Conservation (phyloP, 164 flowering plant genomes). For the Macadamia tetraphylla region DNA sequence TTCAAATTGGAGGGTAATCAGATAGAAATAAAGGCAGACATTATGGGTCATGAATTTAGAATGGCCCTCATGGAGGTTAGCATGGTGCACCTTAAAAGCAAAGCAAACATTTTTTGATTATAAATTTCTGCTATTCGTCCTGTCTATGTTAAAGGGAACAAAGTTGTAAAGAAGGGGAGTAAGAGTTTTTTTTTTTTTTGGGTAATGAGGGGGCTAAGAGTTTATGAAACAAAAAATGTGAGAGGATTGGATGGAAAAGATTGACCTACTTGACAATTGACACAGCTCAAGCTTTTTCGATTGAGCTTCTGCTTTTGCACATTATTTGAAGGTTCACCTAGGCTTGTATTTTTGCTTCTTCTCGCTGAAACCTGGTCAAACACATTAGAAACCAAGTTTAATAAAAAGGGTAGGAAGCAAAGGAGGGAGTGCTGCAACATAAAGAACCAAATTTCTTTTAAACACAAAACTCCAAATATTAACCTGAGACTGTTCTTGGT, state of each 20-base stretch:
- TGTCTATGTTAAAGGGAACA: background rate
- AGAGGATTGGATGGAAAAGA: background rate
- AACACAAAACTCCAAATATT: slow-evolving; percentile 1
- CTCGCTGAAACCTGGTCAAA: slow-evolving; percentile 66
- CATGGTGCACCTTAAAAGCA: too few relatives aligned
- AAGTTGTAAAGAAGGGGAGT: background rate
- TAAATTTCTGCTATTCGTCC: background rate
- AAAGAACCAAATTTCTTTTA: background rate
- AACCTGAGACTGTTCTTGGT: slow-evolving; percentile 65
- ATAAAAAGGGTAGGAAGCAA: background rate
- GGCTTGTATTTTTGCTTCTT: slow-evolving; percentile 88
- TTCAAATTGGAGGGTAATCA: background rate
- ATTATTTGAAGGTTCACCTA: slow-evolving; percentile 87
- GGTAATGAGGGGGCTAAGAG: background rate
- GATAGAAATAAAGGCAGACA: background rate
- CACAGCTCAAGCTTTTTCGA: slow-evolving; percentile 74
- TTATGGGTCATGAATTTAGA: background rate
- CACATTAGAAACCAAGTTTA: background rate
- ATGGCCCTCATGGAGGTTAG: too few relatives aligned
- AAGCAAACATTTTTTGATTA: too few relatives aligned
- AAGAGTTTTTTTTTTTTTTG: background rate
- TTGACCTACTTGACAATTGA: background rate
- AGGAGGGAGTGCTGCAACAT: background rate
- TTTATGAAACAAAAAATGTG: background rate
- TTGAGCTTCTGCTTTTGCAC: slow-evolving; percentile 93